Evolutionary conservation across 805 yeast genomes (phyloP), one percentile per base, ranked within the genome.

Genomic region (Clavispora vitiphila): DNA sequence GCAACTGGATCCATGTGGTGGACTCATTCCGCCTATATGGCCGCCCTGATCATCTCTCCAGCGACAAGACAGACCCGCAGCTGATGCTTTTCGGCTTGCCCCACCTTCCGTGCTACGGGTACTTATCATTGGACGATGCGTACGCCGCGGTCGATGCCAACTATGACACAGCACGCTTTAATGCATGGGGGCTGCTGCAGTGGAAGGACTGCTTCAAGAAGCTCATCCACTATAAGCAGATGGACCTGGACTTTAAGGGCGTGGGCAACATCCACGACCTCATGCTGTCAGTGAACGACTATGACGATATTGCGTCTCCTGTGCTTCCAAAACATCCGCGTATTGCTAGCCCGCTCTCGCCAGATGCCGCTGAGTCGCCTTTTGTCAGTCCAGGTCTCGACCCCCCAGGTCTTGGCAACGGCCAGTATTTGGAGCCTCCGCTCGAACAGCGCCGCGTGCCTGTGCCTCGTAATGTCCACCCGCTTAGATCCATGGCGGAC

Each of bases 21-120:
- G 86, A 85, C 57, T 70, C 83, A 3, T 85, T 83, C 62, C 76
- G 73, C 54, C 59, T 85, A 36, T 85, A 85, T 54, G 95, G 95
- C 8, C 71, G 93, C 50, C 93, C 95, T 1, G 66, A 72, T 40
- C 79, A 83, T 44, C 72, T 87, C 51, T 80, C 76, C 53, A 86
- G 93, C 16, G 86, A 85, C 60, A 87, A 86, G 60, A 56, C 69
- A 1, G 85, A 87, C 50, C 58, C 73, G 35, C 64, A 74, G 25
- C 83, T 91, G 12, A 65, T 87, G 56, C 69, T 87, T 25, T 85
- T 83, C 65, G 91, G 83, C 0, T 67, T 85, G 45, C 95, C 95
- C 5, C 77, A 80, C 18, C 69, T 86, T 53, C 95, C 95, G 3
- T 79, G 74, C 44, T 77, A 80, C 24, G 76, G 79, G 51, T 81